Percentiles rank a stretch among this genome's conserved stretches.
phyloP scores from a whole-genome alignment of 1,284 basidiomycete species.

The Tilletia walkeri region DNA sequence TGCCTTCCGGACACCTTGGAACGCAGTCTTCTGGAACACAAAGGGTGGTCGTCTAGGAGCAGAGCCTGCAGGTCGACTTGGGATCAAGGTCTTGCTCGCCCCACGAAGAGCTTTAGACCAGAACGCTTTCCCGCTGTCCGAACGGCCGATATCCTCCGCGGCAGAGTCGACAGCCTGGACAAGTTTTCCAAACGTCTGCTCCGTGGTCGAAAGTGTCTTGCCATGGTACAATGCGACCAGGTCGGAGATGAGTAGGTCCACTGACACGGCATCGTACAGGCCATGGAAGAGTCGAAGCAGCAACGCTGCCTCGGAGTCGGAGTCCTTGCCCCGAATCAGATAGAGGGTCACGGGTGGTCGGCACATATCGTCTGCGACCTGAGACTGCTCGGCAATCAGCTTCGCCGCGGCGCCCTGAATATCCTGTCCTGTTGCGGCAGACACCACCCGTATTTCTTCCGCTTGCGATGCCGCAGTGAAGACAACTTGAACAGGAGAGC shows the following conservation, averaged over 20 bases:
- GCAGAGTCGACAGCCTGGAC: neutral
- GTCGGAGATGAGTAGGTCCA: slow-evolving; percentile 43
- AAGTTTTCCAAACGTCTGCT: neutral
- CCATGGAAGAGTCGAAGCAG: slow-evolving; percentile 48
- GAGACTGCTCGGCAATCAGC: neutral
- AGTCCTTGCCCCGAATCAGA: slow-evolving; percentile 6
- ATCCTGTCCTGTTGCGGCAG: slow-evolving; percentile 21
- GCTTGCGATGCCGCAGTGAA: slow-evolving; percentile 13
- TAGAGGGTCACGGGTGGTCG: slow-evolving; percentile 1
- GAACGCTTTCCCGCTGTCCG: neutral
- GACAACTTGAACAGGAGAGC: slow-evolving; percentile 30
- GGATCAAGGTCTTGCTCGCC: neutral
- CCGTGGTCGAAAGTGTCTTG: neutral
- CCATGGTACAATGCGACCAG: slow-evolving; percentile 32
- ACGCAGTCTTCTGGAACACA: neutral
- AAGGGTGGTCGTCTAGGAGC: neutral
- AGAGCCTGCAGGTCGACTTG: too few species aligned
- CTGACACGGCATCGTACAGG: slow-evolving; percentile 49
- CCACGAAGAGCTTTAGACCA: neutral
- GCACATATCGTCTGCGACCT: neutral
- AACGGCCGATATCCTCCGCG: too few species aligned
- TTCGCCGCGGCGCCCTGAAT: slow-evolving; percentile 16
- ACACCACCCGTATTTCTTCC: slow-evolving; percentile 14
- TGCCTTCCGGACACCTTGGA: neutral
- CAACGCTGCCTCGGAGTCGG: slow-evolving; percentile 26